phyloP scores from a whole-genome alignment of 495 filamentous ascomycete species.

The Xylaria nigripes region DNA sequence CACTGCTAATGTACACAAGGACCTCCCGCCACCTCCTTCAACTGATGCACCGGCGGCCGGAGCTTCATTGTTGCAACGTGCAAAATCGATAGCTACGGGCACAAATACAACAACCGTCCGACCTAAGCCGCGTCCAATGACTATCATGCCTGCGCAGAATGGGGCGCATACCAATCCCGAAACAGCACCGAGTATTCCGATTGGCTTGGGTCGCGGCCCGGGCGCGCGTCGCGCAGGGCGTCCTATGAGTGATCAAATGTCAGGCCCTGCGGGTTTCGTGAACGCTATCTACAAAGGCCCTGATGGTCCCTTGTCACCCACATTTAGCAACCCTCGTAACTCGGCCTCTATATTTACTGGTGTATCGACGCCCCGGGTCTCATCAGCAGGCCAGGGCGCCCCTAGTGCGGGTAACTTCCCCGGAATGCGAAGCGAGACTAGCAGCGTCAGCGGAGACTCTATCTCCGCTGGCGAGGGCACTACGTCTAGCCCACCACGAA shows the following conservation, averaged over 20 bases:
- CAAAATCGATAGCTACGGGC: conserved; percentile 59
- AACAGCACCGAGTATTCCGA: conserved; percentile 76
- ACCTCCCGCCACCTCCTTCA: conserved; percentile 74
- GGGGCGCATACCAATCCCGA: conserved; percentile 55
- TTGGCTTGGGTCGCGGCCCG: conserved; percentile 53
- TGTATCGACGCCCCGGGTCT: conserved; percentile 21
- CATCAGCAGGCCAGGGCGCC: conserved; percentile 30
- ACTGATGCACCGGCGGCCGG: conserved; percentile 47
- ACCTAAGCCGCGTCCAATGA: conserved; percentile 50
- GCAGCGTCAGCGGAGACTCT: conserved; percentile 55
- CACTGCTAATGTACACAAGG: conserved; percentile 60
- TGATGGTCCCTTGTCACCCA: conserved; percentile 48
- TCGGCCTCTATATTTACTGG: conserved; percentile 35
- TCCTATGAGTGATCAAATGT: conserved; percentile 64
- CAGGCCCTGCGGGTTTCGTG: conserved; percentile 60
- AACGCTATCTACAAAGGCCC: conserved; percentile 72
- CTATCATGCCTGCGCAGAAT: conserved; percentile 46
- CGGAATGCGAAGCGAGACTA: conserved; percentile 49
- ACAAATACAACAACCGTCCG: conserved; percentile 26
- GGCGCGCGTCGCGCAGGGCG: conserved; percentile 48
- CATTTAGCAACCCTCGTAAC: conserved; percentile 40
- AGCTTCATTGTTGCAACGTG: conserved; percentile 64
- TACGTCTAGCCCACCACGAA: conserved; percentile 48
- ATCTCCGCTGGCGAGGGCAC: conserved; percentile 45
- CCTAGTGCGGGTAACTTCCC: conserved; percentile 47